Evolutionary conservation across 352 stramenopile genomes (phyloP).

Genomic region (Phytophthora pistaciae): DNA sequence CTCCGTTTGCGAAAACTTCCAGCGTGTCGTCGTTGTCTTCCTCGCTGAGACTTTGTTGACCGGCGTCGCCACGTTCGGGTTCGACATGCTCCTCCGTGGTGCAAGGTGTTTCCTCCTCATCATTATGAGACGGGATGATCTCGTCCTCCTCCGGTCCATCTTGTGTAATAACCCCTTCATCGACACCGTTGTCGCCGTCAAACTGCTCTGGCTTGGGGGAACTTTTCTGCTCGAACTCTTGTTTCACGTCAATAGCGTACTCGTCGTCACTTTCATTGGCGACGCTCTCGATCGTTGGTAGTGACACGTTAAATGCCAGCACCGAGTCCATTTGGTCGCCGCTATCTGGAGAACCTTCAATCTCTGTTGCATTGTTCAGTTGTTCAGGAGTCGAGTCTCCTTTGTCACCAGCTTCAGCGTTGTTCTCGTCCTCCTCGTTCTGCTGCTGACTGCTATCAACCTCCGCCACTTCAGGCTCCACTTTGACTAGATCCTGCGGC

Average conservation of each 20-base stretch:
- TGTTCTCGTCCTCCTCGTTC: slow-evolving; percentile 22
- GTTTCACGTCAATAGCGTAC: neutral
- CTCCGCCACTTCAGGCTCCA: slow-evolving; percentile 22
- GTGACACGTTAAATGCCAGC: slow-evolving; percentile 18
- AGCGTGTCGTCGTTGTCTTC: slow-evolving; percentile 45
- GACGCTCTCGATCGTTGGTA: slow-evolving; percentile 3
- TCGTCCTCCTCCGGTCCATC: slow-evolving; percentile 14
- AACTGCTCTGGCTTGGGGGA: slow-evolving; percentile 9
- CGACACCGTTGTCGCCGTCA: slow-evolving; percentile 12
- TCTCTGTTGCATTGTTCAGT: slow-evolving; percentile 3
- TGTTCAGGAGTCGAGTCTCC: neutral
- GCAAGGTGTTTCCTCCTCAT: slow-evolving; percentile 3
- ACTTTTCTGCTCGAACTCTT: slow-evolving; percentile 7
- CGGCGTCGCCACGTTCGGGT: neutral
- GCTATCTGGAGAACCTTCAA: neutral
- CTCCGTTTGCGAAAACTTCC: slow-evolving; percentile 49
- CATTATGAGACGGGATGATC: slow-evolving; percentile 33
- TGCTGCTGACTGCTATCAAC: slow-evolving; percentile 15
- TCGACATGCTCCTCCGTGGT: slow-evolving; percentile 7
- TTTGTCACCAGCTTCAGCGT: slow-evolving; percentile 18
- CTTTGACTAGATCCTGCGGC: slow-evolving; percentile 41
- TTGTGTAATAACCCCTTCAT: slow-evolving; percentile 11
- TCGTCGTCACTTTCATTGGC: slow-evolving; percentile 1
- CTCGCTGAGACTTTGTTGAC: slow-evolving; percentile 7
- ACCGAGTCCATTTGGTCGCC: slow-evolving; percentile 16